Evolutionary conservation across 2,329 filamentous ascomycete species (phyloP), one percentile per base, ranked within the genome.

Genomic region (Massarina eburnea): DNA sequence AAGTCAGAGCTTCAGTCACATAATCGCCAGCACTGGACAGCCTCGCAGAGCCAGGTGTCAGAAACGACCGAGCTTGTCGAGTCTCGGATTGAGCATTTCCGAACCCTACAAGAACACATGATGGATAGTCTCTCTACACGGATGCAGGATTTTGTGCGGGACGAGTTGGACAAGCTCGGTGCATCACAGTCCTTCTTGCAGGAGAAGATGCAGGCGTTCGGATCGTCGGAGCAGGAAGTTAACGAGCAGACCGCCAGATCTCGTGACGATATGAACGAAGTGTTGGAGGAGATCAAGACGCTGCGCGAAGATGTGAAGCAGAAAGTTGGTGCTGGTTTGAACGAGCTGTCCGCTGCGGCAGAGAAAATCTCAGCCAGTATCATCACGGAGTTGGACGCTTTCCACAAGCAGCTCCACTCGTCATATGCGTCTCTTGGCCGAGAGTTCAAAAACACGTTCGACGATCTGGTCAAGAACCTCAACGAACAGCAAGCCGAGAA

Each of bases 361-460:
- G 89, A 92, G 71, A 85, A 87, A 44, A 96, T 97, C 51, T 90
- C 91, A 0, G 88, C 86, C 10, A 92, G 95, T 58, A 91, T 97
- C 38, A 82, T 96, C 48, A 86, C 81, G 47, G 92, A 97, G 69
- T 80, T 99, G 49, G 81, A 84, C 24, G 80, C 81, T n/a, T 95
- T 97, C 61, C 90, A 96, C 67, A 81, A 78, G 39, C 84, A 84
- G 76, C 80, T 97, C 22, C 90, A 95, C 60, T 74, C 82, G 10
- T 96, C 92, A 0, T 96, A 96, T 68, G 87, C 85, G 55, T 80
- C 82, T 1, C 80, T 97, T 2, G 91, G 91, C 8, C 85, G 85
- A 48, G 91, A 97, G 56, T 91, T 96, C 74, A 95, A 92, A 66
- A 74, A 76, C 4, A 81, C 92, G 19, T 96, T 97, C 56, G 90